Percentiles rank a stretch among this genome's conserved stretches.
These are phyloP conservation scores for Neurospora sp. DNA, from an alignment of 495 filamentous ascomycete genomes.

Conservation along the genomic window DNA sequence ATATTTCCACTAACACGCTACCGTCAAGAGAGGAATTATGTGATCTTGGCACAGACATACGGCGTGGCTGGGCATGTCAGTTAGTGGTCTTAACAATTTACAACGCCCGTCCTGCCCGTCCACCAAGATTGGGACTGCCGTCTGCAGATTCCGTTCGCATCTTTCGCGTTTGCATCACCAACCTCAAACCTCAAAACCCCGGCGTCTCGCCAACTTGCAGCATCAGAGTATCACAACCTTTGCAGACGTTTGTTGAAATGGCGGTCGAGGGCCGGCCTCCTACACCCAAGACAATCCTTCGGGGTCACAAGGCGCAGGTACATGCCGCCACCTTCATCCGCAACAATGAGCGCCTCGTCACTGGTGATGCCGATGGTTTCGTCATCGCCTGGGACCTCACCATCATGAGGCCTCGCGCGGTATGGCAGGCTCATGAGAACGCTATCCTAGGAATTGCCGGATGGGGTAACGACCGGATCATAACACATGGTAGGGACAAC, in stretches of 20 bases:
- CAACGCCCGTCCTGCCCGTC: not conserved
- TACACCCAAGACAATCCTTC: conserved; percentile 74
- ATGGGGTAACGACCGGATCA: conserved; percentile 38
- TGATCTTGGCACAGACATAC: not conserved
- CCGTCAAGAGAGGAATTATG: not conserved
- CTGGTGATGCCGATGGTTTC: conserved; percentile 86
- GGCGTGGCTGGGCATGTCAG: not conserved
- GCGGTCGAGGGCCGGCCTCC: conserved; percentile 38
- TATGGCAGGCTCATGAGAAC: conserved; percentile 80
- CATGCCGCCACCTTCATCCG: conserved; percentile 68
- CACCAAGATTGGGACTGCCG: not conserved
- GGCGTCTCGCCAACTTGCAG: not conserved
- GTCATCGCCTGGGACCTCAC: conserved; percentile 76
- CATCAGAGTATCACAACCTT: not conserved
- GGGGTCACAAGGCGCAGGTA: conserved; percentile 75
- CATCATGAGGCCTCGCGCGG: conserved; percentile 69
- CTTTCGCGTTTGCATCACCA: not conserved
- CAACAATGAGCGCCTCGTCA: conserved; percentile 64
- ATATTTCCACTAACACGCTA: not conserved
- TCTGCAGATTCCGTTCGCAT: not conserved
- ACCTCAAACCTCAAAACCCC: not conserved
- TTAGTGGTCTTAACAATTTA: not conserved
- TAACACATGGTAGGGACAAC: conserved; percentile 72
- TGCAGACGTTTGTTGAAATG: conserved; percentile 8
- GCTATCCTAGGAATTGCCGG: conserved; percentile 63